phyloP scores from a whole-genome alignment of 2,329 filamentous ascomycete species.

The Claviceps spartinae region DNA sequence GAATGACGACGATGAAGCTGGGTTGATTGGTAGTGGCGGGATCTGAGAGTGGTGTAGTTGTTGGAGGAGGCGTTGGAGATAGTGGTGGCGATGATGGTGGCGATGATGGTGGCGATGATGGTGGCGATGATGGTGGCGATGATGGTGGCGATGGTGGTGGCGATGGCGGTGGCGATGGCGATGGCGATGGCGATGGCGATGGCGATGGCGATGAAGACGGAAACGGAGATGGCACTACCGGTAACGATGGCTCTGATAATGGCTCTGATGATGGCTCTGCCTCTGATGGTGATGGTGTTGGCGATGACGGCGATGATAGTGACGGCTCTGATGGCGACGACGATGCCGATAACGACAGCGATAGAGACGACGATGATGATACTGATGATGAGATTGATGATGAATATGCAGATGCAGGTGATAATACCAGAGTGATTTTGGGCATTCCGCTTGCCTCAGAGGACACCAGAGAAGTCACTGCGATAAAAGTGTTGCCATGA shows the following conservation, averaged over 20 bases:
- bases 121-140: too few species aligned
- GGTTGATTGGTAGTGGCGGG: not conserved
- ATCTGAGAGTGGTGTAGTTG: not conserved
- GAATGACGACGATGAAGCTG: slow-evolving; percentile 12
- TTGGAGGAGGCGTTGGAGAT: not conserved
- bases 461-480: not conserved
- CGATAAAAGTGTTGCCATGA: not conserved
- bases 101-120: not conserved
- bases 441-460: not conserved
- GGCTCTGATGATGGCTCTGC: not conserved
- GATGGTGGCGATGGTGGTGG: too few species aligned
- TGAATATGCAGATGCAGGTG: not conserved
- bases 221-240: not conserved
- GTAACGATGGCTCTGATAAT: not conserved
- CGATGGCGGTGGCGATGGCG: too few species aligned
- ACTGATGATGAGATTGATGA: not conserved
- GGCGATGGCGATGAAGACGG: not conserved
- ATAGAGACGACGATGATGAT: not conserved
- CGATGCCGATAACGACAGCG: not conserved
- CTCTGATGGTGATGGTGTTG: not conserved
- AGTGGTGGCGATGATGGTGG: too few species aligned
- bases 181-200: too few species aligned
- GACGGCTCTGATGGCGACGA: not conserved
- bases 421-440: not conserved
- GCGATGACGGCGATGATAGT: not conserved